Conservation (phyloP, 2,329 filamentous ascomycete genomes). For the Phoma sp. region DNA sequence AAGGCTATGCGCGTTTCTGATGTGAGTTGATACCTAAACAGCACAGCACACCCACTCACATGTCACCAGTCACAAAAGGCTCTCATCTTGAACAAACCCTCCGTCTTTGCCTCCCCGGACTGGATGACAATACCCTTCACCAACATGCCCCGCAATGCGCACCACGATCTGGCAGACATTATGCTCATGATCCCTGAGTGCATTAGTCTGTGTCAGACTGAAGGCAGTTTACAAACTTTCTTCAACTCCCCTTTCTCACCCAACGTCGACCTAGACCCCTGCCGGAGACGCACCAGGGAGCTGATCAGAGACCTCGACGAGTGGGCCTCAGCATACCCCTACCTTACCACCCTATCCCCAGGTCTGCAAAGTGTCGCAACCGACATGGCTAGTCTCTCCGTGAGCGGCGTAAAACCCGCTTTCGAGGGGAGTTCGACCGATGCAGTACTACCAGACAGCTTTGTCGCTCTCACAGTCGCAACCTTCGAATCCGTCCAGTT, state of each 20-base stretch:
- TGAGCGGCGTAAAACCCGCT: not conserved
- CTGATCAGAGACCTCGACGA: constrained; percentile 26
- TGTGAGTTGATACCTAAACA: constrained; percentile 19
- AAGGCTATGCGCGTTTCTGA: constrained; percentile 39
- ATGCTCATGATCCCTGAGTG: constrained; percentile 37
- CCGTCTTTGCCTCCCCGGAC: constrained; percentile 31
- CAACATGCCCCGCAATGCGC: constrained; percentile 30
- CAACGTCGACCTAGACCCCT: constrained; percentile 17
- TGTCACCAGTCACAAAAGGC: constrained; percentile 31
- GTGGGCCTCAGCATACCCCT: constrained; percentile 31
- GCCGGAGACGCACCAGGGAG: constrained; percentile 20
- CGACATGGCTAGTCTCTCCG: constrained; percentile 19
- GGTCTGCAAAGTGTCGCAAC: constrained; percentile 10
- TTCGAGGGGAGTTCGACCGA: constrained; percentile 9
- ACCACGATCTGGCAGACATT: constrained; percentile 35
- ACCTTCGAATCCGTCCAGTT: constrained; percentile 30
- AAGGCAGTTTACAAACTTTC: constrained; percentile 28
- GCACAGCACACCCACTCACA: constrained; percentile 11
- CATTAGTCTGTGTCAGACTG: constrained; percentile 20
- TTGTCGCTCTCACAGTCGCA: constrained; percentile 30
- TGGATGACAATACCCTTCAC: constrained; percentile 42
- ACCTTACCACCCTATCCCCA: constrained; percentile 20
- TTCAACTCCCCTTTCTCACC: constrained; percentile 26
- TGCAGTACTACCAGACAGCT: constrained; percentile 27
- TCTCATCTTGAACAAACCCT: constrained; percentile 36